Conservation (phyloP, 495 filamentous ascomycete genomes). For the Podospora anserina region DNA sequence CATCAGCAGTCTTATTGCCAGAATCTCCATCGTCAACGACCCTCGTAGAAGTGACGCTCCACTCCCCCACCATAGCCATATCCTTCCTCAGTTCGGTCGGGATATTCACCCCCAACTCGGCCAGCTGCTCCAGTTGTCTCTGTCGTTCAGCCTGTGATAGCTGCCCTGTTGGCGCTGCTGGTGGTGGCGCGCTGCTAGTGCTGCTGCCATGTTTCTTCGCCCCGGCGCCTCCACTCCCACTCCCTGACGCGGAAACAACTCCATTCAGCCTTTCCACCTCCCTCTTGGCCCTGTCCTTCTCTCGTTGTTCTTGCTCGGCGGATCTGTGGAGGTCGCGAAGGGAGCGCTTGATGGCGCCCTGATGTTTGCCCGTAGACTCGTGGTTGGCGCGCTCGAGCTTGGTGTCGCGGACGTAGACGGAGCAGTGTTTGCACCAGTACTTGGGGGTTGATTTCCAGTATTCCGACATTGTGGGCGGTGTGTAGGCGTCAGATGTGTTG, state of each 20-base stretch:
- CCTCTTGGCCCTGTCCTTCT: constrained; percentile 74
- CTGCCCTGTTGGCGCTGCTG: constrained; percentile 24
- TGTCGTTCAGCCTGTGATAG: constrained; percentile 64
- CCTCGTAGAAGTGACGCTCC: constrained; percentile 67
- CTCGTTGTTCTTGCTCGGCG: constrained; percentile 72
- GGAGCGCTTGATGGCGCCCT: constrained; percentile 83
- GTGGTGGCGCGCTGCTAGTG: constrained; percentile 16
- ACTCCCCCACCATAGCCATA: constrained; percentile 88
- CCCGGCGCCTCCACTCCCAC: not conserved
- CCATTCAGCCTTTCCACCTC: constrained; percentile 87
- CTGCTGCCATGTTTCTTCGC: constrained; percentile 12
- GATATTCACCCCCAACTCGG: constrained; percentile 79
- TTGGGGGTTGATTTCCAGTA: constrained; percentile 98
- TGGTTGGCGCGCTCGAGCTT: constrained; percentile 85
- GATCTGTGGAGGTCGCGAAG: constrained; percentile 79
- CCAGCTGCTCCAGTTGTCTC: constrained; percentile 79
- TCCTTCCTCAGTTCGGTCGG: constrained; percentile 74
- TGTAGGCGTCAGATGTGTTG: too few relatives aligned
- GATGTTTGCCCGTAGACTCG: constrained; percentile 84
- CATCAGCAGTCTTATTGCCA: constrained; percentile 11
- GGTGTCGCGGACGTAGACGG: constrained; percentile 86
- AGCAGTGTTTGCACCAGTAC: constrained; percentile 98
- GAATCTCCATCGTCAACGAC: constrained; percentile 34
- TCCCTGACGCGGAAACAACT: constrained; percentile 55
- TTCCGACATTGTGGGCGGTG: constrained; percentile 68